A percentile compares a stretch with the other conserved stretches of the same genome.
phyloP scores from a whole-genome alignment of 1,284 basidiomycete genomes.

The Pterulicium gracile region DNA sequence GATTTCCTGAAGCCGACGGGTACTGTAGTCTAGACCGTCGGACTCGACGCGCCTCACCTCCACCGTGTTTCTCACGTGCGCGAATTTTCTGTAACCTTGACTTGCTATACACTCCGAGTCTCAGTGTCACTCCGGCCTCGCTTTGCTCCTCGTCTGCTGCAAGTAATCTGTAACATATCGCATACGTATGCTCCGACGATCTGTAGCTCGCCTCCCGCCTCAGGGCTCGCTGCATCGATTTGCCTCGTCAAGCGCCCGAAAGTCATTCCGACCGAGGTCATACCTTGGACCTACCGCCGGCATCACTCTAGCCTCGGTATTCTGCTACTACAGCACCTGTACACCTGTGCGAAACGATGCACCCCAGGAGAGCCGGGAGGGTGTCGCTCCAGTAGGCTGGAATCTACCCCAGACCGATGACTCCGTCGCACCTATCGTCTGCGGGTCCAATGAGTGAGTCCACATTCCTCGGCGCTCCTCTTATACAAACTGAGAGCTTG shows the following conservation, averaged over 20 bases:
- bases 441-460: slow-evolving; percentile 49
- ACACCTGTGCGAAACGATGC: not conserved
- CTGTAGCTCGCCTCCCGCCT: not conserved
- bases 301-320: not conserved
- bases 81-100: no score
- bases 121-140: no score
- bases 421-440: slow-evolving; percentile 31
- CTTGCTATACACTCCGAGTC: no score
- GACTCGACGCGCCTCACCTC: no score
- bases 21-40: no score
- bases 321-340: not conserved
- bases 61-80: no score
- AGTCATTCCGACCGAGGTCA: not conserved
- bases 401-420: slow-evolving; percentile 9
- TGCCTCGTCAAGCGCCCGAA: not conserved
- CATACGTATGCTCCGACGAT: not conserved
- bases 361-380: not conserved
- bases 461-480: not conserved
- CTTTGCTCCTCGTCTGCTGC: no score
- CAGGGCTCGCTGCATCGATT: not conserved
- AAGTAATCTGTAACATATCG: no score
- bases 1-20: no score
- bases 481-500: slow-evolving; percentile 3
- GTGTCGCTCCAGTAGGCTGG: not conserved
- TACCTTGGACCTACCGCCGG: not conserved